Base-by-base conservation (phyloP, 1,139 yeast genomes). In the Williopsis jadinii region DNA sequence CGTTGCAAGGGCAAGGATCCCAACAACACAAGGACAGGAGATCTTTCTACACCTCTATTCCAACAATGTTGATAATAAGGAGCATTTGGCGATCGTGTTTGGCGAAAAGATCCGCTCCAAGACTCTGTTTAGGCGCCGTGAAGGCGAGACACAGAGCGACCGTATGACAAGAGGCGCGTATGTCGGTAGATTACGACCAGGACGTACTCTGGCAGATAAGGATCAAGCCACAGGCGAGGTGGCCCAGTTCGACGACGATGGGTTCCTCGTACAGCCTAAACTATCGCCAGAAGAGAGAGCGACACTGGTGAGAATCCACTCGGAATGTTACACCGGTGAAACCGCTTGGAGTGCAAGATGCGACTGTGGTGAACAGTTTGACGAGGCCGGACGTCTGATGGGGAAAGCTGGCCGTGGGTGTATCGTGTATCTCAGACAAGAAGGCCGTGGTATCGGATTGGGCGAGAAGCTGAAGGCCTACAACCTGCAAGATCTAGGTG, bases 261-360 rank as follows among this genome's bases (percentile, higher is more conserved):
- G 88, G 0, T 66, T 75, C 12, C 61, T 81, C 40, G 59, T 78
- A 2, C 70, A 43, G 30, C 71, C 71, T 56, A 13, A 5, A 11
- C 73, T 8, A 54, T 69, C 37, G 30, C 71, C 71, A 19, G 49
- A 59, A 11, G 51, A 56, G 6, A 45, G 50, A n/a, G 52, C 66
- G 36, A 68, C 85, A 49, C 56, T 87, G 61, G 78, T 83, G 50
- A 74, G 98, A 48, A 88, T 94, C 51, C 99, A 94, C 60, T 85
- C 95, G 6, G 99, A 94, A 60, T 94, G 98, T 62, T 94, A 92
- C 65, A 94, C 99, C 0, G 98, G 98, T 8, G 99, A 94, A 61
- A 92, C 97, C 2, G 97, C 97, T 11, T 94, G 98, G 97, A 80
- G 94, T 45, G 97, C 98, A 3, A 75, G 99, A 41, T 94, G 98